Conservation (phyloP, 225 moss, liverwort and hornwort genomes). For the Marchantia polymorpha region DNA sequence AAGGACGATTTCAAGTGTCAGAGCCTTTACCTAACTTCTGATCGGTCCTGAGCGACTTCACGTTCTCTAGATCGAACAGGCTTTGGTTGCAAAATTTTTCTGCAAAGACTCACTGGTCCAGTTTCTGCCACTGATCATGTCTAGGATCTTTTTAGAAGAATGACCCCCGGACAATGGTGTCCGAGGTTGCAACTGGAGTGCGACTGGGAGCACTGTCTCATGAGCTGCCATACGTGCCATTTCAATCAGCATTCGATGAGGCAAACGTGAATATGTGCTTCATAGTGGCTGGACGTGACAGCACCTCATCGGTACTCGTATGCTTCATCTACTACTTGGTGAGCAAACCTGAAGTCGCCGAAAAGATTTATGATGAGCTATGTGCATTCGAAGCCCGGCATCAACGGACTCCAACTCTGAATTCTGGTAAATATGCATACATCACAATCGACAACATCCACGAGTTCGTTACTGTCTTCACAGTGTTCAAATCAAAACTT, state of each 20-base stretch:
- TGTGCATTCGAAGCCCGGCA: slow-evolving; percentile 10
- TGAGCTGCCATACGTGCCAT: slow-evolving; percentile 43
- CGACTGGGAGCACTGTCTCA: slow-evolving; percentile 51
- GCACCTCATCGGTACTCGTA: slow-evolving; percentile 34
- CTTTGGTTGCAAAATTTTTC: no score
- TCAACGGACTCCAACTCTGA: no score
- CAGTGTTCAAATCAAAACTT: no score
- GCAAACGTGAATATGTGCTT: slow-evolving; percentile 43
- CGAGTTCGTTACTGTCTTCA: no score
- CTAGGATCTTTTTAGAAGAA: slow-evolving; percentile 56
- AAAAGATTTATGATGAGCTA: slow-evolving; percentile 43
- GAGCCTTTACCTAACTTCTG: no score
- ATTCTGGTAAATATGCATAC: no score
- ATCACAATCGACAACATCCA: no score
- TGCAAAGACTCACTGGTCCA: no score
- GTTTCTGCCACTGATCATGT: background rate
- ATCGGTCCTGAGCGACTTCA: no score
- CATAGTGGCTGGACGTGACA: slow-evolving; percentile 52
- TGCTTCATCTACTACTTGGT: slow-evolving; percentile 50
- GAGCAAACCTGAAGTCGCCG: slow-evolving; percentile 23
- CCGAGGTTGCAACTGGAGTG: slow-evolving; percentile 50
- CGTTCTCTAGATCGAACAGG: no score
- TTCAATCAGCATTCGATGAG: slow-evolving; percentile 40
- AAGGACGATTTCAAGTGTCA: no score
- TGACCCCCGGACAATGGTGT: slow-evolving; percentile 55